Conservation (phyloP, 1,139 yeast species). For the Taphrina pruni region DNA sequence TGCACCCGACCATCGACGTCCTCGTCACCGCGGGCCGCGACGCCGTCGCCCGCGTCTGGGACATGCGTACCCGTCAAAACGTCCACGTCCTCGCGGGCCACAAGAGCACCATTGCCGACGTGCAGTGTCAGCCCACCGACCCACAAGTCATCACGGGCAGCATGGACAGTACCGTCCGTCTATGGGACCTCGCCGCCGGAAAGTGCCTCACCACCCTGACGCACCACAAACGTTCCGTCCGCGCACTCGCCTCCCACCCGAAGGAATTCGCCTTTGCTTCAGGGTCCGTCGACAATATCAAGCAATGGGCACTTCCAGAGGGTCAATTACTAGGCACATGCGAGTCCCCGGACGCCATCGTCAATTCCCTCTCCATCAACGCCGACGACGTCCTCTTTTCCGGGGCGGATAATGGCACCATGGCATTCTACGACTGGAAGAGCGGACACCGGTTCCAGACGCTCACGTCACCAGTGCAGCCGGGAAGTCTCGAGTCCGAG, state of each 20-base stretch:
- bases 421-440: constrained; percentile 79
- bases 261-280: constrained; percentile 77
- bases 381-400: constrained; percentile 73
- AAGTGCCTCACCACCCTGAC: constrained; percentile 68
- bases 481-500: constrained; percentile 73
- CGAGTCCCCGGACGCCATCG: constrained; percentile 57
- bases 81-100: constrained; percentile 85
- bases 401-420: constrained; percentile 83
- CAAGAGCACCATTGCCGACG: constrained; percentile 71
- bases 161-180: constrained; percentile 79
- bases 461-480: constrained; percentile 61
- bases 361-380: constrained; percentile 73
- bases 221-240: constrained; percentile 81
- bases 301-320: constrained; percentile 82
- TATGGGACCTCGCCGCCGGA: constrained; percentile 86
- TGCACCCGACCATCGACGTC: constrained; percentile 86
- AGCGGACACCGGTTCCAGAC: constrained; percentile 68
- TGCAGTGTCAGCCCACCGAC: constrained; percentile 70
- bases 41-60: constrained; percentile 89
- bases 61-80: constrained; percentile 77
- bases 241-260: constrained; percentile 75
- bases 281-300: constrained; percentile 77
- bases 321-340: constrained; percentile 71
- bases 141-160: constrained; percentile 88
- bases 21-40: constrained; percentile 93